Conservation (phyloP, 495 filamentous ascomycete species). For the Chaetomium cochliodes region DNA sequence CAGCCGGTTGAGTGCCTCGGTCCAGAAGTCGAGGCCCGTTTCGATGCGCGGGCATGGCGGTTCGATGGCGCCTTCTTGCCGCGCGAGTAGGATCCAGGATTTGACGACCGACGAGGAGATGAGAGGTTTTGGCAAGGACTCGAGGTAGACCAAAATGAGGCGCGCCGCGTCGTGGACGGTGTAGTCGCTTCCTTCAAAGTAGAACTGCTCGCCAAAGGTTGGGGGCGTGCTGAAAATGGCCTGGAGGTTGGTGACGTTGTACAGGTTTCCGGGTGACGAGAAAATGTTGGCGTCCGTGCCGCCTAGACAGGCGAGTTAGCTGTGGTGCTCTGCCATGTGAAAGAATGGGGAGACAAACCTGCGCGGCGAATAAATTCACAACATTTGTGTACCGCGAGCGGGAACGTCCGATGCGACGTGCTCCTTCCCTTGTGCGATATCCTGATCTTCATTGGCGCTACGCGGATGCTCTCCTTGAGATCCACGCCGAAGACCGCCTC, state of each 20-base stretch:
- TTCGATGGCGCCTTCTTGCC: conserved; percentile 34
- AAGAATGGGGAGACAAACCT: conserved; percentile 13
- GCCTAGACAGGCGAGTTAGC: conserved; percentile 13
- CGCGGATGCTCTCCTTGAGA: conserved; percentile 28
- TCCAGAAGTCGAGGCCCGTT: conserved; percentile 37
- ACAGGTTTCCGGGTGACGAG: conserved; percentile 26
- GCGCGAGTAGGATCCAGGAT: conserved; percentile 33
- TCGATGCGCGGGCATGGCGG: conserved; percentile 28
- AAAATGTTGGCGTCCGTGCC: conserved; percentile 27
- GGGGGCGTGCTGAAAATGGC: conserved; percentile 28
- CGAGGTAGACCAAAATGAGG: conserved; percentile 31
- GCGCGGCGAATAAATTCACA: conserved; percentile 33
- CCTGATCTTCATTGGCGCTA: conserved; percentile 32
- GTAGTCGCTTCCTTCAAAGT: conserved; percentile 29
- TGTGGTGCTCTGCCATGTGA: neutral
- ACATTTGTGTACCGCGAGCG: conserved; percentile 34
- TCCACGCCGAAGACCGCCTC: conserved; percentile 30
- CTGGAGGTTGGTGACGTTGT: conserved; percentile 29
- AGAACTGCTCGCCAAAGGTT: conserved; percentile 29
- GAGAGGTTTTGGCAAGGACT: conserved; percentile 31
- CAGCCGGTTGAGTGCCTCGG: conserved; percentile 36
- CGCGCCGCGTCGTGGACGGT: conserved; percentile 33
- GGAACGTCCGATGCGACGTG: conserved; percentile 31
- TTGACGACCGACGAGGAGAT: conserved; percentile 28
- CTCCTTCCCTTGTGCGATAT: conserved; percentile 33